These are phyloP conservation scores for Suillus clintonianus DNA, from an alignment of 768 basidiomycete genomes.

Conservation along the genomic window DNA sequence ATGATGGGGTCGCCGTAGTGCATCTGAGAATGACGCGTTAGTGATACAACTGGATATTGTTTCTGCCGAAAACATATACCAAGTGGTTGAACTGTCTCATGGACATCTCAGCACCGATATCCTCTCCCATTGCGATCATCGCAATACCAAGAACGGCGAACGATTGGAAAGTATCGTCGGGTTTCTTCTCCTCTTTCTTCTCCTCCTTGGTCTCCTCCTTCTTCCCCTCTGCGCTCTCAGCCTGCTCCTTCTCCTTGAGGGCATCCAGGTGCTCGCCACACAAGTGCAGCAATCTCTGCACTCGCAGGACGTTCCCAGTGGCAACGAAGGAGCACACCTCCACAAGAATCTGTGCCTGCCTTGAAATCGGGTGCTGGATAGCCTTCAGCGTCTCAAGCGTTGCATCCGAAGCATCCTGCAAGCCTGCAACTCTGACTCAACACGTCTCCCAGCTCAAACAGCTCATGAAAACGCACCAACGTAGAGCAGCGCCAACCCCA, in stretches of 20 bases:
- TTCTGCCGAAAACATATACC: conserved; percentile 44
- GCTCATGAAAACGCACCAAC: conserved; percentile 58
- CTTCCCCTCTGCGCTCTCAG: conserved; percentile 26
- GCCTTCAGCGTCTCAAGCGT: conserved; percentile 92
- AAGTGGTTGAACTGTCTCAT: conserved; percentile 96
- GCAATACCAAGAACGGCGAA: conserved; percentile 94
- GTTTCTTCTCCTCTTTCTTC: conserved; percentile 51
- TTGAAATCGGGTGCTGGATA: conserved; percentile 89
- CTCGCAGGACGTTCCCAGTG: conserved; percentile 91
- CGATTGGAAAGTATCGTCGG: conserved; percentile 77
- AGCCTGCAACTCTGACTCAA: conserved; percentile 50
- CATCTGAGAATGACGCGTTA: conserved; percentile 64
- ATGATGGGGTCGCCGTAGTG: conserved; percentile 95
- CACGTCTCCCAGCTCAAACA: neutral
- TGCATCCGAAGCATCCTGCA: conserved; percentile 91
- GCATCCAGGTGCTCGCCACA: conserved; percentile 88
- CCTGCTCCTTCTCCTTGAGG: conserved; percentile 39
- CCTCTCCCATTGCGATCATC: conserved; percentile 96
- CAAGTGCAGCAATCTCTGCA: conserved; percentile 89
- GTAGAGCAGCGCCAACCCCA: conserved; percentile 89
- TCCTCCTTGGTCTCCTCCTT: conserved; percentile 44
- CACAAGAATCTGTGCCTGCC: conserved; percentile 88
- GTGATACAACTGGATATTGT: neutral
- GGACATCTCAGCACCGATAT: conserved; percentile 97
- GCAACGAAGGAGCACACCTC: conserved; percentile 95